Evolutionary conservation across 352 stramenopile species (phyloP).

Genomic region (Saprolegnia parasitica): DNA sequence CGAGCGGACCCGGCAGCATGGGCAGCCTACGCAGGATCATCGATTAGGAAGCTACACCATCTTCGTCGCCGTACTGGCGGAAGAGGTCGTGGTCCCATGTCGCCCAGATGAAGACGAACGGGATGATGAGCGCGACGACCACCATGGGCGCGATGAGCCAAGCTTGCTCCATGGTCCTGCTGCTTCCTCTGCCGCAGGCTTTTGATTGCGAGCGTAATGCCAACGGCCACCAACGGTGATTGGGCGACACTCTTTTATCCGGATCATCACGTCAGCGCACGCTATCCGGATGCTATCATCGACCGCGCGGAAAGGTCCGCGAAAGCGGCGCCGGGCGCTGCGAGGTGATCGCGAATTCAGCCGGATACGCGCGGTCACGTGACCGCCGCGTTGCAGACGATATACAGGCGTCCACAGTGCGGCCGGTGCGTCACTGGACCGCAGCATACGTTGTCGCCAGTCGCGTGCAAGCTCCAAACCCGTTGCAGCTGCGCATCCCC

Average conservation of each 20-base stretch:
- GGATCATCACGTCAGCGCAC: background rate
- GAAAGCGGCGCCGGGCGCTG: background rate
- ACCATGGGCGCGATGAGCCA: constrained; percentile 43
- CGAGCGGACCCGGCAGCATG: constrained; percentile 54
- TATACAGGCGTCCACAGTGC: too few relatives aligned
- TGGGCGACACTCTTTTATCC: background rate
- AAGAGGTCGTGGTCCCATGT: constrained; percentile 79
- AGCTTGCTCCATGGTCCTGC: background rate
- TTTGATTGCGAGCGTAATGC: background rate
- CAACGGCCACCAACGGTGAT: background rate
- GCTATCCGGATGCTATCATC: too few relatives aligned
- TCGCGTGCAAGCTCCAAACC: too few relatives aligned
- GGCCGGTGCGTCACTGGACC: too few relatives aligned
- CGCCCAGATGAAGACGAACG: constrained; percentile 58
- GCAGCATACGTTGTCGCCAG: too few relatives aligned
- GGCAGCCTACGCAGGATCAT: constrained; percentile 37
- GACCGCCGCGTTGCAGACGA: too few relatives aligned
- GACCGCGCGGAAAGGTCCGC: background rate
- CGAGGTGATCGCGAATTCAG: too few relatives aligned
- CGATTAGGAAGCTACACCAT: background rate
- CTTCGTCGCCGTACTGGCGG: constrained; percentile 37
- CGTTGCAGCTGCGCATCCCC: too few relatives aligned
- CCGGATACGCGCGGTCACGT: too few relatives aligned
- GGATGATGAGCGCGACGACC: constrained; percentile 45
- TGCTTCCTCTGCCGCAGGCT: background rate